Evolutionary conservation across 257 asterid species (phyloP).

Genomic region (Phtheirospermum japonicum): DNA sequence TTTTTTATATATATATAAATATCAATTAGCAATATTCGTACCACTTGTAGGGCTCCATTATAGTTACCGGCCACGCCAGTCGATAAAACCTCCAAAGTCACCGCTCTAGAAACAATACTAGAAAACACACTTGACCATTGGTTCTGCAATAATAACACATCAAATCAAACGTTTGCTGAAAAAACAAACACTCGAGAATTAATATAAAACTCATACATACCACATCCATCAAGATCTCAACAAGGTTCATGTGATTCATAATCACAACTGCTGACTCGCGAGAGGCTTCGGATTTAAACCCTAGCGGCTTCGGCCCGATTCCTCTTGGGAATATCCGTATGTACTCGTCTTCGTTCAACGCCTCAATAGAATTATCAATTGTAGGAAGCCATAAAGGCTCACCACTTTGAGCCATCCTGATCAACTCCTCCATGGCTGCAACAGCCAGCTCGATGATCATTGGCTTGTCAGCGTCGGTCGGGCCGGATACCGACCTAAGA

Average conservation of each 20-base stretch:
- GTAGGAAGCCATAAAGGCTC: constrained; percentile 66
- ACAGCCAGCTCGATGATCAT: constrained; percentile 72
- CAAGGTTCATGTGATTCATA: constrained; percentile 47
- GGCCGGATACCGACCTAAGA: constrained; percentile 61
- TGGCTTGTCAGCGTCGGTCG: constrained; percentile 61
- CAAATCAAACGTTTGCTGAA: not conserved
- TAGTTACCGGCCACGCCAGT: constrained; percentile 59
- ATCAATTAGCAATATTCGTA: constrained; percentile 5
- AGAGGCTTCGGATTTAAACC: constrained; percentile 49
- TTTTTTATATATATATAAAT: not conserved
- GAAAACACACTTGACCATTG: constrained; percentile 51
- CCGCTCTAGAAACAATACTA: constrained; percentile 46
- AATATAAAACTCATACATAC: constrained; percentile 25
- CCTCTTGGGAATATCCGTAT: constrained; percentile 42
- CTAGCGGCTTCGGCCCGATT: constrained; percentile 46
- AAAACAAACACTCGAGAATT: not conserved
- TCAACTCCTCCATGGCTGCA: constrained; percentile 79
- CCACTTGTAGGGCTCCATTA: constrained; percentile 64
- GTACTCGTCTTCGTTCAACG: constrained; percentile 47
- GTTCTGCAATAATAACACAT: constrained; percentile 28
- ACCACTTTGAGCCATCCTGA: constrained; percentile 65
- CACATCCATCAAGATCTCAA: constrained; percentile 59
- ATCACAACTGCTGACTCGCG: constrained; percentile 48
- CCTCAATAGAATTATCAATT: constrained; percentile 29
- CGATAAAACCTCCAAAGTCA: constrained; percentile 46